Evolutionary conservation across 1,284 basidiomycete species (phyloP), one percentile per base, ranked within the genome.

Genomic region (Neolentinus lepideus): DNA sequence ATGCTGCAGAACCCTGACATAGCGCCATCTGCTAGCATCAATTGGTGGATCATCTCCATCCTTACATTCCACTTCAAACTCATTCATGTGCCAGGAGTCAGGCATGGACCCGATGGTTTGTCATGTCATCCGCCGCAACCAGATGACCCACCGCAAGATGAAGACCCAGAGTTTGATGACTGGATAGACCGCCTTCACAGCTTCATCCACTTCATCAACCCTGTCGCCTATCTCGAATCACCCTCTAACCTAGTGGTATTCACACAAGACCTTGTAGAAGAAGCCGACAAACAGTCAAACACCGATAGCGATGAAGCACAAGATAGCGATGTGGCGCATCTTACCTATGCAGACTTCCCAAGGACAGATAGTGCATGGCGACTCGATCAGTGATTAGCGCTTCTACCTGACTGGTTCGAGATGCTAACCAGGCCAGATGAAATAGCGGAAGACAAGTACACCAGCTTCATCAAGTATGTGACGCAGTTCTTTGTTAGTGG

Each of bases 1-100:
- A 77, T 77, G 75, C 60, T 78, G 2, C 67, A 71, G 45, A 71
- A 75, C 19, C 75, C 29, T 0, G 71, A 75, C 46, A 61, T 73
- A 0, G 59, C 65, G 0, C 74, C 71, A 0, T 70, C 63, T 6
- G 64, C 65, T 0, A 63, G 65, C 1, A 72, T 76, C 2, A 77
- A 76, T 46, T 48, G 64, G 0, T 78, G 76, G 73, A 74, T 78
- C 4, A 60, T 64, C 0, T 62, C 63, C 0, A 76, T 78, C 0
- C 54, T 74, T 0, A 64, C 64, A 0, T 76, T 75, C 52, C 56
- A 65, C 14, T 75, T 76, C 54, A 57, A 60, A 0, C 61, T 72
- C 1, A 58, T 66, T 0, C 72, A 73, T 55, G 65, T 76, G 6
- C 71, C 68, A 38, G 58, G 64, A 0, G 58, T 46, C 0, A 52